phyloP scores from a whole-genome alignment of 2,329 filamentous ascomycete species.

The Hawksworthiomyces lignivorus region DNA sequence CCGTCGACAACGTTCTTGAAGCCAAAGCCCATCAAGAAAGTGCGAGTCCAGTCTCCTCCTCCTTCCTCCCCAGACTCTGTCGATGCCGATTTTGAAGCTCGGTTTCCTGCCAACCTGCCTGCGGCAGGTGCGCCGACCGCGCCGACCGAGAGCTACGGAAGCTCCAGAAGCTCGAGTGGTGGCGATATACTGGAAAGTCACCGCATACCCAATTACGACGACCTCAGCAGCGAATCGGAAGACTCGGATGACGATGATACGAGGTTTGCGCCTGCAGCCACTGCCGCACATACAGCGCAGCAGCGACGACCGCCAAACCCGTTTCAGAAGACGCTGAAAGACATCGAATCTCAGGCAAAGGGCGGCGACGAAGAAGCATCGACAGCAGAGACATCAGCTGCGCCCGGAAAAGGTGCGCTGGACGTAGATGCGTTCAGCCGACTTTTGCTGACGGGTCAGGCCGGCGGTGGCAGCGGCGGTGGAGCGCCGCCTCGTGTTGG shows the following conservation, averaged over 20 bases:
- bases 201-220: conserved; percentile 18
- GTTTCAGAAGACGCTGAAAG: conserved; percentile 48
- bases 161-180: background rate
- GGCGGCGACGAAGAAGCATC: conserved; percentile 22
- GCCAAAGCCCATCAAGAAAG: conserved; percentile 55
- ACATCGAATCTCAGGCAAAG: conserved; percentile 33
- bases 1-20: conserved; percentile 29
- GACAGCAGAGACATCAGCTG: conserved; percentile 22
- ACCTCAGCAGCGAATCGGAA: conserved; percentile 21
- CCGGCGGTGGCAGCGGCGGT: conserved; percentile 27
- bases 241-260: conserved; percentile 19
- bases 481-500: conserved; percentile 18
- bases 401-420: conserved; percentile 41
- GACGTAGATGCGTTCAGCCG: conserved; percentile 75
- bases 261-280: conserved; percentile 24
- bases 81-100: conserved; percentile 23
- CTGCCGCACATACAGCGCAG: conserved; percentile 10
- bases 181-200: background rate
- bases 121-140: background rate
- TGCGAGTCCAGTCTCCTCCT: conserved; percentile 58
- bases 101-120: conserved; percentile 23
- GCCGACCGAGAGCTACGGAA: no score
- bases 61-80: conserved; percentile 50
- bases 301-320: conserved; percentile 38
- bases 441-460: conserved; percentile 65